Conservation (phyloP, 1,284 basidiomycete genomes). For the Lentinus polychrous region DNA sequence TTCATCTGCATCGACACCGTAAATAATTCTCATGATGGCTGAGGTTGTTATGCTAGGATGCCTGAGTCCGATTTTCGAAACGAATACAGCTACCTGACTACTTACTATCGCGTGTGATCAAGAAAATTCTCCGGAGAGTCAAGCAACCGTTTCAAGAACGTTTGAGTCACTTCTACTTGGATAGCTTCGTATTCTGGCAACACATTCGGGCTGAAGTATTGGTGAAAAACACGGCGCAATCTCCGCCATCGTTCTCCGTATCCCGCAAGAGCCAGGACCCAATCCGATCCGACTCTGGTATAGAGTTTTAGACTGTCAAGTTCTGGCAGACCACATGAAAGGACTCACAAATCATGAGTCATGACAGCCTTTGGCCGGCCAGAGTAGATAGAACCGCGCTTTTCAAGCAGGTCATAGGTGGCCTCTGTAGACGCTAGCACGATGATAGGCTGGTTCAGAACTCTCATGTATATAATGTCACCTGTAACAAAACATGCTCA, state of each 20-base stretch:
- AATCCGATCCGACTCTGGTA: conserved; percentile 4
- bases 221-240: conserved; percentile 2
- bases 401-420: conserved; percentile 9
- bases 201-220: neutral
- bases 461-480: conserved; percentile 23
- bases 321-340: neutral
- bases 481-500: neutral
- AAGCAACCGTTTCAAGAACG: neutral
- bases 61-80: neutral
- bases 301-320: neutral
- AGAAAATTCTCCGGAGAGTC: neutral
- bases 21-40: neutral
- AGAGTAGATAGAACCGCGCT: conserved; percentile 9
- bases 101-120: neutral
- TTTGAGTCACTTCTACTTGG: neutral
- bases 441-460: conserved; percentile 18
- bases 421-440: conserved; percentile 16
- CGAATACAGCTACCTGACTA: neutral
- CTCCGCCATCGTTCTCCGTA: conserved; percentile 5
- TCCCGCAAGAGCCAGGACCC: neutral
- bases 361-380: conserved; percentile 3
- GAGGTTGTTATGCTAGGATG: neutral
- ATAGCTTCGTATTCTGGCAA: neutral
- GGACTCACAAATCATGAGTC: conserved; percentile 3
- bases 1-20: neutral